Conservation (phyloP, 768 basidiomycete species). For the Podaxis sp. region DNA sequence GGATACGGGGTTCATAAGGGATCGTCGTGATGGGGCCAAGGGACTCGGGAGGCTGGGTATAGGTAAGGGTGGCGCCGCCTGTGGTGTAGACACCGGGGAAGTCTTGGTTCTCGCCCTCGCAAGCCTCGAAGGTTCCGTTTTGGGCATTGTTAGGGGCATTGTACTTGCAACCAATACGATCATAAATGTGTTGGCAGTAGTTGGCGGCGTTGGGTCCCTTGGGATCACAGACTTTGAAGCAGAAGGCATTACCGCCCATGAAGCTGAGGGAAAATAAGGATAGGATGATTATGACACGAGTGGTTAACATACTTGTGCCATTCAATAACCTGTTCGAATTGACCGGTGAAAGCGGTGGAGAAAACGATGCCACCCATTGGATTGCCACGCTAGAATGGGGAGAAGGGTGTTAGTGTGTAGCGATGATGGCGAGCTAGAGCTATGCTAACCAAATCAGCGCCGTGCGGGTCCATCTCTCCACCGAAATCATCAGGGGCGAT, state of each 20-base stretch:
- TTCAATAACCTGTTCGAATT: constrained; percentile 54
- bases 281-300: too few species aligned
- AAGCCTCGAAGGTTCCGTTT: constrained; percentile 60
- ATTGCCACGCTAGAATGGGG: constrained; percentile 67
- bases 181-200: constrained; percentile 72
- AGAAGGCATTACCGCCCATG: constrained; percentile 65
- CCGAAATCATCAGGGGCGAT: constrained; percentile 55
- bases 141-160: constrained; percentile 68
- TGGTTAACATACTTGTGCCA: constrained; percentile 58
- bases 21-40: constrained; percentile 34
- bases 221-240: constrained; percentile 73
- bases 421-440: neutral
- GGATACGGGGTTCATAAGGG: constrained; percentile 36
- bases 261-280: constrained; percentile 43
- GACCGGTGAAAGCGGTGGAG: constrained; percentile 49
- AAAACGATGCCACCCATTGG: constrained; percentile 72
- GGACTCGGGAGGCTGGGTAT: constrained; percentile 37
- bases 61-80: constrained; percentile 35
- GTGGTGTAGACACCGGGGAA: constrained; percentile 50
- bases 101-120: constrained; percentile 63
- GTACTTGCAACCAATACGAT: constrained; percentile 72
- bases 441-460: constrained; percentile 50
- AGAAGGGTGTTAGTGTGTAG: neutral
- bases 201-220: constrained; percentile 41
- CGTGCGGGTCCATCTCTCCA: constrained; percentile 78